These are phyloP conservation scores for Yamadazyma nakazawae DNA, from an alignment of 805 yeast genomes.

Conservation along the genomic window DNA sequence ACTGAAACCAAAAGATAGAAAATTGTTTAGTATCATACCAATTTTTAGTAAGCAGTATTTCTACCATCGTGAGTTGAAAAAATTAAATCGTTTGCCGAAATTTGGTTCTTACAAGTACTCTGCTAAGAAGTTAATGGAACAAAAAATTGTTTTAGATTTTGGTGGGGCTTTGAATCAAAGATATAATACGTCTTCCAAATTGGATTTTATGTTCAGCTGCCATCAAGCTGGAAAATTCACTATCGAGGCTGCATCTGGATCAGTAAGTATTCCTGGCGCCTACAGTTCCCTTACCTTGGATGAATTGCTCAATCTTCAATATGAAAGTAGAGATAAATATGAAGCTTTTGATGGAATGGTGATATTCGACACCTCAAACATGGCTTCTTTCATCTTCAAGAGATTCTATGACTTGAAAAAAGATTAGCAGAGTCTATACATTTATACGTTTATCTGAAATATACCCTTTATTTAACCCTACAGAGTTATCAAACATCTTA, in stretches of 20 bases:
- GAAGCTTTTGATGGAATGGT: conserved; percentile 66
- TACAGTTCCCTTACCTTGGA: conserved; percentile 60
- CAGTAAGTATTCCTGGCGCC: conserved; percentile 64
- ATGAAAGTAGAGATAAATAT: conserved; percentile 55
- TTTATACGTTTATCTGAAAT: neutral
- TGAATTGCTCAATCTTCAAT: conserved; percentile 68
- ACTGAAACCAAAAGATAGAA: conserved; percentile 44
- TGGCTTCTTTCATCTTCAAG: conserved; percentile 66
- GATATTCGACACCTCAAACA: conserved; percentile 61
- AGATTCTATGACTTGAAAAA: conserved; percentile 63
- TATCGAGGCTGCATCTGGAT: conserved; percentile 71
- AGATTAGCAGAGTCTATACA: conserved; percentile 13
- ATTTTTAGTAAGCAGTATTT: conserved; percentile 72
- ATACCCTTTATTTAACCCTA: neutral
- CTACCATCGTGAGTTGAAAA: conserved; percentile 67
- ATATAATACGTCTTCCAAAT: conserved; percentile 54
- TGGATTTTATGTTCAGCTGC: conserved; percentile 72
- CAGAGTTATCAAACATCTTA: conserved; percentile 9
- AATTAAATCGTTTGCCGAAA: conserved; percentile 62
- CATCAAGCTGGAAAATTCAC: conserved; percentile 69
- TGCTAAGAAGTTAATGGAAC: conserved; percentile 71
- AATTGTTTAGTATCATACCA: conserved; percentile 46
- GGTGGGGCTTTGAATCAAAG: conserved; percentile 45
- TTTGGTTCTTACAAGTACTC: conserved; percentile 79
- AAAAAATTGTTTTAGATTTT: conserved; percentile 59